Evolutionary conservation across 192 early-diverging fungal genomes (phyloP), one percentile per base, ranked within the genome.

Genomic region (Haplosporangium gracile): DNA sequence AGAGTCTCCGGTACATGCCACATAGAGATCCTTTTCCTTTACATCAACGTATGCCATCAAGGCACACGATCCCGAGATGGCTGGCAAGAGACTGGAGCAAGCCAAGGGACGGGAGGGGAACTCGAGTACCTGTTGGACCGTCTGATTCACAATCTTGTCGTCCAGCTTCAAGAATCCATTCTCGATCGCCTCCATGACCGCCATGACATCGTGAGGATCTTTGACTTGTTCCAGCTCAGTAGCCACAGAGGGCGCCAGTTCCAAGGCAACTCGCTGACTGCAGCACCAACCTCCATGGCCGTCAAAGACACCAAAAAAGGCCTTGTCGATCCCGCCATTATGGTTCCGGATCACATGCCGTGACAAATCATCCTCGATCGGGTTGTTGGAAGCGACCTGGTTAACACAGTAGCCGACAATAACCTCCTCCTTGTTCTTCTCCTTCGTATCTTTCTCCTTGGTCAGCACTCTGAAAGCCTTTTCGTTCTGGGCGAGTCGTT

Each of bases 301-400:
- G 83, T 92, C 92, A 86, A 88, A 92, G 43, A 92, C 85, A 13
- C 90, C 92, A 79, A 88, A 90, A 74, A 91, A 89, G 32, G 88
- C 82, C 70, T 85, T 88, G 22, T 89, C 82, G 11, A 83, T 80
- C 8, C 70, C 65, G 60, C 85, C 88, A 24, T 82, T 75, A 39
- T 88, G 68, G 40, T 74, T 76, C 29, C 76, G 65, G n/a, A 82
- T 60, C 13, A 85, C 83, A 82, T 79, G 78, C 34, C 81, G 80
- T 68, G 88, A 89, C 45, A 89, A 83, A 74, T 89, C 82, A 68
- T 92, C 92, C 70, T 92, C 92, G 2, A 89, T 82, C 13, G 92
- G 92, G 42, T 90, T 87, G 71, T 92, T 92, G 77, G 90, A 91
- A 0, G 85, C 83, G 10, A 92, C 36, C 38, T 90, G 90, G 69